Evolutionary conservation across 495 filamentous ascomycete species (phyloP), one percentile per base, ranked within the genome.

Genomic region (Polyplosphaeria fusca): DNA sequence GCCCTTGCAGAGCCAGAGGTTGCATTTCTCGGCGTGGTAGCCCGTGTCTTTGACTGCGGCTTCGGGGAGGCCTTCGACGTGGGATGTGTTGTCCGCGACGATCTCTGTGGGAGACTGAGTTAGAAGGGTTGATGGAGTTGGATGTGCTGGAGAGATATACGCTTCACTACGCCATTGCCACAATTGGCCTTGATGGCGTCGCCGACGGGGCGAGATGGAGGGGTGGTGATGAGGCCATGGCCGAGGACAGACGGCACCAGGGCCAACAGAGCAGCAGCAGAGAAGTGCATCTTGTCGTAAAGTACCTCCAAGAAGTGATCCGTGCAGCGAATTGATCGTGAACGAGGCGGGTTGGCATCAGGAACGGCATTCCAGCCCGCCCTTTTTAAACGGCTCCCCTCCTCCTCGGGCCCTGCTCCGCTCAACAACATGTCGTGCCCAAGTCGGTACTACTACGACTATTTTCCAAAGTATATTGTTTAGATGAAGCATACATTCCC

Each of bases 401-500:
- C 30, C 30, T 7, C 14, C n/a, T n/a, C n/a, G 39, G 39, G 30
- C 14, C 30, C 14, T 35, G 30, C 7, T 7, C 30, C 30, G 14
- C 14, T 35, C 30, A 7, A 35, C 9, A 42, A 20, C 39, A 23
- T 12, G 13, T 46, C 9, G 18, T 23, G 18, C 19, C 11, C 18
- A 24, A 46, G 18, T 19, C 39, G 39, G 5, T 19, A 20, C 39
- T 42, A 11, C 4, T 11, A 4, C 16, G 22, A 46, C 11, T 4
- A 26, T 46, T 46, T 46, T 23, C 26, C 22, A 46, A 23, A 14
- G 4, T 9, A 57, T 0, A 71, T 70, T 69, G 73, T 79, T 37
- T 80, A 58, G 26, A 58, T 50, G 55, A 58, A 24, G 44, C 16
- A 24, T 42, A 1, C 16, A 50, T 22, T 43, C 19, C 39, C 9